phyloP scores from a whole-genome alignment of 441 rosid species.

The Hypseocharis bilobata region DNA sequence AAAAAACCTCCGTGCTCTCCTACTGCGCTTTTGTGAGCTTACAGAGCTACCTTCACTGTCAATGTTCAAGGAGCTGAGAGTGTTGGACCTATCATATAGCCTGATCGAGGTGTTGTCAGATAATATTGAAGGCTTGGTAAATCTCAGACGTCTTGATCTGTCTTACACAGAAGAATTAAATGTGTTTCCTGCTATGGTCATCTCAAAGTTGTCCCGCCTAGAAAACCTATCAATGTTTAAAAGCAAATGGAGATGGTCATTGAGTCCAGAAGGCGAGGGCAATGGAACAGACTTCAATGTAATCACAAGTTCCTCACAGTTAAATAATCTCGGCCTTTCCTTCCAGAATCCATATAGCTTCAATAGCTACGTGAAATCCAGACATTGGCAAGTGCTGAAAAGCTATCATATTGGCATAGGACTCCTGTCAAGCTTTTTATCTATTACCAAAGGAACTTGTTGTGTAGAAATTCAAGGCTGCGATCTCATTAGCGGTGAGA shows the following conservation, averaged over 20 bases:
- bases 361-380: conserved; percentile 17
- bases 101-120: neutral
- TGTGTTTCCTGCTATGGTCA: neutral
- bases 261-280: neutral
- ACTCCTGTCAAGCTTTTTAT: conserved; percentile 11
- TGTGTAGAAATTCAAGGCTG: conserved; percentile 17
- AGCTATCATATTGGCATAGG: conserved; percentile 18
- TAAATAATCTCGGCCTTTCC: conserved; percentile 13
- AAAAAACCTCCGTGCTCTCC: conserved; percentile 12
- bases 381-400: conserved; percentile 20
- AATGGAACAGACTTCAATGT: conserved; percentile 8
- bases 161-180: conserved; percentile 7
- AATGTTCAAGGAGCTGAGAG: conserved; percentile 14
- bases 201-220: conserved; percentile 13
- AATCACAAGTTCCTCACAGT: conserved; percentile 1
- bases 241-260: conserved; percentile 21
- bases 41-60: conserved; percentile 8
- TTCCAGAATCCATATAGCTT: conserved; percentile 17
- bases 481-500: conserved; percentile 1
- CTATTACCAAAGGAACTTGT: neutral
- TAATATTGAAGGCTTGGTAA: conserved; percentile 11
- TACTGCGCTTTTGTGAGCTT: neutral
- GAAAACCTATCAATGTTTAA: conserved; percentile 18
- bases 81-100: conserved; percentile 14
- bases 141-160: conserved; percentile 17